phyloP scores from a whole-genome alignment of 768 basidiomycete species.

The Lactifluus subvellereus region DNA sequence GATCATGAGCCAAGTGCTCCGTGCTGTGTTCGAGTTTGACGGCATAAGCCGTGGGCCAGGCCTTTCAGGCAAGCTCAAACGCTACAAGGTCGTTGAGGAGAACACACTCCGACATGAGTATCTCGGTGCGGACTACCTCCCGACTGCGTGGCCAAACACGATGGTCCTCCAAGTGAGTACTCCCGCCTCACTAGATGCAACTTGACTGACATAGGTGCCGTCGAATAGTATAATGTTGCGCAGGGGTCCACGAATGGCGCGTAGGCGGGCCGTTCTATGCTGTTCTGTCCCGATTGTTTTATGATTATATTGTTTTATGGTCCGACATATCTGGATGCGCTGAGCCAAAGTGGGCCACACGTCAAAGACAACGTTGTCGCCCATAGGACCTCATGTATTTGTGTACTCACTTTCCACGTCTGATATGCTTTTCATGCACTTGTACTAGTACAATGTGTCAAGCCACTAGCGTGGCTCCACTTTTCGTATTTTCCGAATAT shows the following conservation, averaged over 20 bases:
- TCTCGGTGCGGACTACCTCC: conserved; percentile 44
- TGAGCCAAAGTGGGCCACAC: too few species aligned
- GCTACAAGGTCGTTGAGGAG: conserved; percentile 44
- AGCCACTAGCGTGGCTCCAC: too few species aligned
- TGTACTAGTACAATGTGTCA: too few species aligned
- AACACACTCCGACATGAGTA: conserved; percentile 51
- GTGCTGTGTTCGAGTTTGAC: conserved; percentile 52
- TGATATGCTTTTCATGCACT: too few species aligned
- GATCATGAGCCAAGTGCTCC: conserved; percentile 58
- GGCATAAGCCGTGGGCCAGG: conserved; percentile 64
- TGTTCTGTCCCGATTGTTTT: background rate
- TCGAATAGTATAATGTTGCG: conserved; percentile 2
- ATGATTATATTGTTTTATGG: background rate
- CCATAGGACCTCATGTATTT: too few species aligned
- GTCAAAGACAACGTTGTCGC: too few species aligned
- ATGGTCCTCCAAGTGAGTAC: conserved; percentile 52
- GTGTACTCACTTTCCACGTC: too few species aligned
- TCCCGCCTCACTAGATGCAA: background rate
- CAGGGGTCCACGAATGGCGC: background rate
- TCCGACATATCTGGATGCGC: too few species aligned
- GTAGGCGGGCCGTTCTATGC: background rate
- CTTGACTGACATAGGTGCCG: background rate
- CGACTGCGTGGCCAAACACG: conserved; percentile 62
- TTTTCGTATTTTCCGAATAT: too few species aligned
- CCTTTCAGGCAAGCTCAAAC: conserved; percentile 55